Percentiles rank a stretch among this genome's conserved stretches.
Conservation (phyloP, 2,329 filamentous ascomycete genomes). For the Emmonsiellopsis sp. region DNA sequence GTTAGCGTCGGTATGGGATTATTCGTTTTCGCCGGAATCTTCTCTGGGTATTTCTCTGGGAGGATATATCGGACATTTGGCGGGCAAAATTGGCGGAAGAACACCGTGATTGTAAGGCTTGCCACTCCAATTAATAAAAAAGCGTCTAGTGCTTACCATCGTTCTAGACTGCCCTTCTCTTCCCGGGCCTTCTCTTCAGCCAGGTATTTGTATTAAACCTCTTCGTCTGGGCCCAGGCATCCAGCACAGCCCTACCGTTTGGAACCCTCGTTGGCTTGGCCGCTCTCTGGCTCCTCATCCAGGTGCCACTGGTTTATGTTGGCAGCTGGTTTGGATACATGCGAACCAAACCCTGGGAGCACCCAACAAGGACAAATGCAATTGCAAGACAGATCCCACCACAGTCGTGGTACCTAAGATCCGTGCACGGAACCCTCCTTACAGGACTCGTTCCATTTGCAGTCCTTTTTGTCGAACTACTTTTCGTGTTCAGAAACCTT, state of each 20-base stretch:
- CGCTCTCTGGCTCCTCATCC: slow-evolving; percentile 73
- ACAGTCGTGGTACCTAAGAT: slow-evolving; percentile 66
- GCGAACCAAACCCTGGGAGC: slow-evolving; percentile 60
- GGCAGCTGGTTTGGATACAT: slow-evolving; percentile 71
- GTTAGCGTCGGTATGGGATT: slow-evolving; percentile 73
- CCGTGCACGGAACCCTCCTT: slow-evolving; percentile 54
- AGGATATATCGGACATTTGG: slow-evolving; percentile 77
- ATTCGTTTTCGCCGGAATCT: slow-evolving; percentile 72
- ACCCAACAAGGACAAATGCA: slow-evolving; percentile 66
- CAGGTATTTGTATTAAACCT: slow-evolving; percentile 73
- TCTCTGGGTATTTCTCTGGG: slow-evolving; percentile 81
- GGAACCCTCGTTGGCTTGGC: slow-evolving; percentile 64
- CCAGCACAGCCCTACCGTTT: slow-evolving; percentile 78
- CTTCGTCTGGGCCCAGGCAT: slow-evolving; percentile 84
- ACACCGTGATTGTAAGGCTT: slow-evolving; percentile 52
- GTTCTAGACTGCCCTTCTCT: slow-evolving; percentile 57
- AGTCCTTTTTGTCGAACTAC: slow-evolving; percentile 77
- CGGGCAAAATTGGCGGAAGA: slow-evolving; percentile 63
- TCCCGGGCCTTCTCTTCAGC: slow-evolving; percentile 68
- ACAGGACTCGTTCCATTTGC: slow-evolving; percentile 75
- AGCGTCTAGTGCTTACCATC: not conserved
- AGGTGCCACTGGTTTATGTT: slow-evolving; percentile 72
- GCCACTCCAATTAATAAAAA: not conserved
- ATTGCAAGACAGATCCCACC: slow-evolving; percentile 65
- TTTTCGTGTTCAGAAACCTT: slow-evolving; percentile 77